phyloP scores from a whole-genome alignment of 2,329 filamentous ascomycete genomes.

The Cytospora leucostoma region DNA sequence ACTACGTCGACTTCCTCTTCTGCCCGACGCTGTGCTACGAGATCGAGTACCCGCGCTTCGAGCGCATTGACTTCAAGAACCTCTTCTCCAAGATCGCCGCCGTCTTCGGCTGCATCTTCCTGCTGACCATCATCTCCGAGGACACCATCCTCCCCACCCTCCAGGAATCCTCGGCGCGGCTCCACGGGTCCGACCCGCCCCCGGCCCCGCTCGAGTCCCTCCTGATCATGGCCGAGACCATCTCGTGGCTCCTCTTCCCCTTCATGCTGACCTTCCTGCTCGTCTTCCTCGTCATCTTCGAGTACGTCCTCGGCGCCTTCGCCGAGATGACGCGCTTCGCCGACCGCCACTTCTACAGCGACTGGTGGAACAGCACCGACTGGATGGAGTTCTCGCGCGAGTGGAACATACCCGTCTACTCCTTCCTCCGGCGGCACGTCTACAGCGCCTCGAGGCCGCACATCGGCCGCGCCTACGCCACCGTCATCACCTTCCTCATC shows the following conservation, averaged over 20 bases:
- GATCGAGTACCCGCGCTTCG: slow-evolving; percentile 86
- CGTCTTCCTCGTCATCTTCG: slow-evolving; percentile 97
- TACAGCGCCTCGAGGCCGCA: slow-evolving; percentile 80
- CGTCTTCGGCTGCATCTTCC: slow-evolving; percentile 94
- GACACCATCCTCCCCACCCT: slow-evolving; percentile 95
- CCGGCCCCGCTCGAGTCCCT: slow-evolving; percentile 62
- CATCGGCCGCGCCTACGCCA: slow-evolving; percentile 76
- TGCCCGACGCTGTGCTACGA: slow-evolving; percentile 98
- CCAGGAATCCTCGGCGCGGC: slow-evolving; percentile 63
- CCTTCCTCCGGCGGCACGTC: slow-evolving; percentile 92
- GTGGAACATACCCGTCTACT: slow-evolving; percentile 98
- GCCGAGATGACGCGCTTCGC: slow-evolving; percentile 93
- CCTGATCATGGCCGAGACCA: slow-evolving; percentile 84
- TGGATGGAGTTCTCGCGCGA: slow-evolving; percentile 96
- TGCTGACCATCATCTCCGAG: slow-evolving; percentile 86
- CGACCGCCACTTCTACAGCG: slow-evolving; percentile 88
- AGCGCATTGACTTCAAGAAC: slow-evolving; percentile 74
- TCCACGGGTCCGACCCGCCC: slow-evolving; percentile 43
- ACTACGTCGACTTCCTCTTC: slow-evolving; percentile 84
- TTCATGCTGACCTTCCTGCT: slow-evolving; percentile 96
- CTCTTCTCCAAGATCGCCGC: slow-evolving; percentile 84
- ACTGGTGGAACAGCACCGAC: slow-evolving; percentile 78
- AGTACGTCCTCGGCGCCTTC: slow-evolving; percentile 92
- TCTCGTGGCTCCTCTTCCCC: slow-evolving; percentile 88
- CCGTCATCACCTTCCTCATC: slow-evolving; percentile 87